phyloP scores from a whole-genome alignment of 495 filamentous ascomycete genomes.

The Cenococcum geophilum region DNA sequence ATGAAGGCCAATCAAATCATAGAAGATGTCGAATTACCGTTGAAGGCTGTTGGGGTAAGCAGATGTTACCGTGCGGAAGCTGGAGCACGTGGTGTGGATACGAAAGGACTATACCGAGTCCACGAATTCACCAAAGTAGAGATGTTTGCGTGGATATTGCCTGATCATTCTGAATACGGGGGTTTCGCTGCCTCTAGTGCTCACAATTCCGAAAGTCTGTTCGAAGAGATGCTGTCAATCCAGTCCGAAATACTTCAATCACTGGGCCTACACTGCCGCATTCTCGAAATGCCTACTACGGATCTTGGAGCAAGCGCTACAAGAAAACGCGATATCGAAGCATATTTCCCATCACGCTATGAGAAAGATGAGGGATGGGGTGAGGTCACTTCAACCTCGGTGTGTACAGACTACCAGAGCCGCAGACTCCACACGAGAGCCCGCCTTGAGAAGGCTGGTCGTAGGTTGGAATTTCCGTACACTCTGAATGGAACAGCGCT shows the following conservation, averaged over 20 bases:
- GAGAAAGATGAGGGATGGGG: slow-evolving; percentile 77
- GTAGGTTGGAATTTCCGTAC: slow-evolving; percentile 49
- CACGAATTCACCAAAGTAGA: slow-evolving; percentile 99
- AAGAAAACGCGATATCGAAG: slow-evolving; percentile 89
- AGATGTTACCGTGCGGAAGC: slow-evolving; percentile 93
- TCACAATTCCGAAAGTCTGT: slow-evolving; percentile 42
- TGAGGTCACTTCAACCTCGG: slow-evolving; percentile 83
- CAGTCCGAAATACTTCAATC: slow-evolving; percentile 74
- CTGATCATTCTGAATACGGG: slow-evolving; percentile 34
- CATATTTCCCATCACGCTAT: slow-evolving; percentile 78
- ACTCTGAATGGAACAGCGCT: slow-evolving; percentile 94
- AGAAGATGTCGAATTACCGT: slow-evolving; percentile 56
- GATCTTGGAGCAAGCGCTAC: slow-evolving; percentile 84
- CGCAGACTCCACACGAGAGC: slow-evolving; percentile 71
- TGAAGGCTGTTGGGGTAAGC: slow-evolving; percentile 75
- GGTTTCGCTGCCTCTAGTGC: slow-evolving; percentile 15
- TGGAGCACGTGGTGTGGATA: slow-evolving; percentile 78
- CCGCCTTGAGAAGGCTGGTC: slow-evolving; percentile 45
- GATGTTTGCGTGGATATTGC: slow-evolving; percentile 80
- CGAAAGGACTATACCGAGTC: slow-evolving; percentile 94
- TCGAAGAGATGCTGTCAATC: slow-evolving; percentile 75
- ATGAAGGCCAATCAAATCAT: slow-evolving; percentile 75
- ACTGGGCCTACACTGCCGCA: slow-evolving; percentile 75
- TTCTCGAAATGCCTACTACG: slow-evolving; percentile 83
- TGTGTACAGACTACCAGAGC: slow-evolving; percentile 93